Base-by-base conservation (phyloP, 805 yeast species). In the Candida berthetii region DNA sequence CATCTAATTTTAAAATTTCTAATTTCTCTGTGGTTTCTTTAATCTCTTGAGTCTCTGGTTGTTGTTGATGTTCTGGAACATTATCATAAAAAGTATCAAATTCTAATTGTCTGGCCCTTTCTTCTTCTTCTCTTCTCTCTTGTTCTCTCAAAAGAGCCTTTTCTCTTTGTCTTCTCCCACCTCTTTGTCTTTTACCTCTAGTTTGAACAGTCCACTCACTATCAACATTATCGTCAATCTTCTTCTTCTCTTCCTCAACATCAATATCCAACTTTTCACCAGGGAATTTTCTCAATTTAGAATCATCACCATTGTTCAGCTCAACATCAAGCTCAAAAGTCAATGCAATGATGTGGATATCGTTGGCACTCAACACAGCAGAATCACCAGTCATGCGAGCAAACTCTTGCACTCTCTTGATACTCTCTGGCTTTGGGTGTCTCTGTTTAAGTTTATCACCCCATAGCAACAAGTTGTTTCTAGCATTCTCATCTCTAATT, bases 371-470 rank as follows among this genome's bases (percentile, higher is more conserved):
- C 42, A 93, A 71, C 4, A 91, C 99, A 4, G 85, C 67, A 49
- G 71, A 85, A 67, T 93, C 99, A 59, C 99, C 99, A 1, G 98
- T 90, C 38, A 84, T 66, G 54, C 76, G 82, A 11, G 98, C 82
- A 65, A 93, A 91, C 4, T 74, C 79, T 6, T 75, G 66, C 9
- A 89, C 95, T 45, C 72, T 74, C 45, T 76, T 76, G 31, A 91
- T 74, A 31, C 73, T 74, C 29, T 64, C 78, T 6, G 76, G 66
- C 42, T 70, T 76, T 3, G 99, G 99, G 50, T 90, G 97, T 62
- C 89, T 76, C 14, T 84, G 67, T 42, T 68, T 65, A 39, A 93
- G 66, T 13, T 65, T 62, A 37, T 86, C 90, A 20, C 81, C 85
- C 96, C 97, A 89, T 9, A 90, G 67, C 5, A 77, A 66, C 35